A percentile compares a stretch with the other conserved stretches of the same genome.
Evolutionary conservation across 78 protist species (phyloP).

Genomic region (Polysphondylium violaceum): DNA sequence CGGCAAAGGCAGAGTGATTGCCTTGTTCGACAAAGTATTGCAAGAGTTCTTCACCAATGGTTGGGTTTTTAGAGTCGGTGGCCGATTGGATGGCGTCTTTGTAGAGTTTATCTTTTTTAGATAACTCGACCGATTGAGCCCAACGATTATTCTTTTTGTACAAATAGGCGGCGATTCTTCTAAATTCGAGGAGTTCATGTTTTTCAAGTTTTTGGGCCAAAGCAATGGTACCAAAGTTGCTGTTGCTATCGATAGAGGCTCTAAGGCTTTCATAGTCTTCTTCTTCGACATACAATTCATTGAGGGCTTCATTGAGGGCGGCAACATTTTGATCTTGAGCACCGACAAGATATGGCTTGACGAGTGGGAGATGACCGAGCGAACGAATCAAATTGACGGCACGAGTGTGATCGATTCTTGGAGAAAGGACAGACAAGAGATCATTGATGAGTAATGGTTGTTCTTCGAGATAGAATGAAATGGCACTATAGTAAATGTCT

Average conservation of each 20-base stretch:
- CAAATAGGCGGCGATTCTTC: conserved; percentile 97
- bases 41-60: conserved; percentile 95
- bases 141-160: conserved; percentile 90
- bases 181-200: conserved; percentile 97
- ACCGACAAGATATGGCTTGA: conserved; percentile 93
- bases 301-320: conserved; percentile 97
- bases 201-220: conserved; percentile 95
- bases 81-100: conserved; percentile 98
- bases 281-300: conserved; percentile 96
- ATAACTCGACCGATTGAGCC: conserved; percentile 92
- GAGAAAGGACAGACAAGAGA: conserved; percentile 86
- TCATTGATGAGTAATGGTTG: conserved; percentile 92
- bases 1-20: conserved; percentile 95
- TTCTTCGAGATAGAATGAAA: conserved; percentile 94
- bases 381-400: conserved; percentile 86
- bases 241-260: conserved; percentile 87
- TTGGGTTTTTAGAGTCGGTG: conserved; percentile 90
- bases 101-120: conserved; percentile 96
- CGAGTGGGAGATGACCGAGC: conserved; percentile 87
- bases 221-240: conserved; percentile 93
- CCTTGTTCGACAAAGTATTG: conserved; percentile 93
- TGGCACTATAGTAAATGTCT: conserved; percentile 96
- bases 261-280: conserved; percentile 97
- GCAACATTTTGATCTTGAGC: conserved; percentile 88
- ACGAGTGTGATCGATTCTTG: conserved; percentile 94